Base-by-base conservation (phyloP, 148 eudicot species). In the Fallopia convolvulus region DNA sequence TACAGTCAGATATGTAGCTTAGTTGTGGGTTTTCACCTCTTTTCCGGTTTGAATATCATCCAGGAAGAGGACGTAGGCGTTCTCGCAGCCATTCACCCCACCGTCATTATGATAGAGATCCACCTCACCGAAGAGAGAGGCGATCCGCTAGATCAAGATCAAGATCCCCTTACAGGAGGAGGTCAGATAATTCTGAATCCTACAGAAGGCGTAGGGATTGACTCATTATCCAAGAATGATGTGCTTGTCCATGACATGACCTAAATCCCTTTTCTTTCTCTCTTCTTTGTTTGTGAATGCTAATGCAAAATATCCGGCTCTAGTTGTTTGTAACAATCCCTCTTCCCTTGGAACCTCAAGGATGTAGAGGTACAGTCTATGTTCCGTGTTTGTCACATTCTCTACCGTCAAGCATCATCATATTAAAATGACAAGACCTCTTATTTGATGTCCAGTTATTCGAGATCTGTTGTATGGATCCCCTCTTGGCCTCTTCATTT, bases 21-120 rank as follows among this genome's bases (percentile, higher is more conserved):
- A 42, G 30, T n/a, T 20, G 75, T 48, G 33, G 75, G 20, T 66
- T 66, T 33, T 1, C 41, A 26, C 65, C 2, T 58, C 8, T 41
- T 17, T 66, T 7, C 17, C 33, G 18, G 26, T 52, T 36, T 55
- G 41, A 75, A 42, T 40, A 49, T 72, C 75, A 7, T 73, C 55
- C 86, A 85, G 90, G 84, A 32, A 72, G 49, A 65, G 85, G 76
- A 13, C 86, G 78, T 42, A 81, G 87, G 77, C 80, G 84, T 30
- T 82, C 86, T 74, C 88, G 85, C 52, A 84, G 89, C 76, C 79
- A 55, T 76, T 86, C 91, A 50, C 91, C 93, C 50, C 86, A 63
- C 12, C 82, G 86, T n/a, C 84, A 76, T 75, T 60, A 78, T 77
- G 88, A 81, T 11, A 85, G 91, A 85, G 87, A 81, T 77, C 90